Base-by-base conservation (phyloP, 495 filamentous ascomycete genomes). In the Aspergillus leporis region DNA sequence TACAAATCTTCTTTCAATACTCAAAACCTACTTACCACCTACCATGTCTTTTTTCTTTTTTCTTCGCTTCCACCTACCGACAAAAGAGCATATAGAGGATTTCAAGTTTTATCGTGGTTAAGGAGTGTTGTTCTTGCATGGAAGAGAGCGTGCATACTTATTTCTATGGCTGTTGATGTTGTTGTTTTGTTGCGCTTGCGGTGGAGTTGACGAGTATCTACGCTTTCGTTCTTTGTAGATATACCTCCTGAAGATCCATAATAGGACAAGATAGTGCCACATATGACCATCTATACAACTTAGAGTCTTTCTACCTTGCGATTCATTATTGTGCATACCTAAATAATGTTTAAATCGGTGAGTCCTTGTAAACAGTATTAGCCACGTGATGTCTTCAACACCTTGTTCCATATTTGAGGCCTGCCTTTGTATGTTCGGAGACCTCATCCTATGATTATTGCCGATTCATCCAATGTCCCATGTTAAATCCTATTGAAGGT, bases 31-130 rank as follows among this genome's bases (percentile, higher is more conserved):
- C 25, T 30, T 38, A 48, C 14, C 21, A 18, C 36, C 13, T 45
- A 13, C 46, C 47, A 46, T 50, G 7, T 50, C 3, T 7, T 14
- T 13, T 32, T 40, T 30, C 46, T 28, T 19, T 41, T 22, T 19
- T 28, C 30, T 28, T 41, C n/a, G n/a, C 25, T 28, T 6, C 25
- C 25, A 28, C 46, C 25, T 47, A 21, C 13, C 43, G 8, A 22
- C 43, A 47, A 47, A 47, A 47, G 43, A 47, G 43, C 43, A 47
- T 47, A 47, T 47, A 47, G 43, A 47, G 21, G 4, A n/a, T 47
- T 41, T 47, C 43, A 47, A n/a, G 43, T 23, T 23, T 41, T 18
- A 9, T 47, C 21, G 43, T 23, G 43, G 43, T 22, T 47, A 13
- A 10, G 43, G 43, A 23, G 43, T 41, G 38, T 22, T 47, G 21